phyloP scores from a whole-genome alignment of 495 filamentous ascomycete species.

The Neurospora tetrasperma region DNA sequence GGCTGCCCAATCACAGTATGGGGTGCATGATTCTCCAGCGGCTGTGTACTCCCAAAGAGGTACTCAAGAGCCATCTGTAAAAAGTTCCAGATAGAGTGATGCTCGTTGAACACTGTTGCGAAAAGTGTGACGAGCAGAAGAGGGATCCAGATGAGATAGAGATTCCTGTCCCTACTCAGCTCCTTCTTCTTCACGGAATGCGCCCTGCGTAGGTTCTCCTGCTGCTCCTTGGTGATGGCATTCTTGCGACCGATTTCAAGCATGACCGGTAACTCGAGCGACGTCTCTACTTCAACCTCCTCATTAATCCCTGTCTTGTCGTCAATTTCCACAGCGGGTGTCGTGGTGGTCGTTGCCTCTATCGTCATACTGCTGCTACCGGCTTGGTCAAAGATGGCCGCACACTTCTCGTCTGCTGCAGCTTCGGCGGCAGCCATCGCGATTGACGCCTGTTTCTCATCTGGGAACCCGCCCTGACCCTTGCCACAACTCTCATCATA shows the following conservation, averaged over 20 bases:
- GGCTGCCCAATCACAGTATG: neutral
- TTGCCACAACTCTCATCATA: conserved; percentile 73
- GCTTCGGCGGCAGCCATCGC: conserved; percentile 54
- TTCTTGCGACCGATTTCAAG: conserved; percentile 43
- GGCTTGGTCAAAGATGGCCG: conserved; percentile 42
- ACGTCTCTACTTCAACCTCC: conserved; percentile 10
- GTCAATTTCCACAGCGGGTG: neutral
- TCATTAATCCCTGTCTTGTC: conserved; percentile 5
- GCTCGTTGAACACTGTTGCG: conserved; percentile 14
- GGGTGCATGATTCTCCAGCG: neutral
- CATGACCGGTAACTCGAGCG: conserved; percentile 26
- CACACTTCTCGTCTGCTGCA: conserved; percentile 57
- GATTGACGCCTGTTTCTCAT: conserved; percentile 52
- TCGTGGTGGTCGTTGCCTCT: neutral
- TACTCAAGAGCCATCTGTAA: neutral
- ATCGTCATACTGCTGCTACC: conserved; percentile 19
- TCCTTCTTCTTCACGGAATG: conserved; percentile 68
- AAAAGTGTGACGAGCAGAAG: conserved; percentile 15
- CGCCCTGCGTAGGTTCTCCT: conserved; percentile 58
- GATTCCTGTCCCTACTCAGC: conserved; percentile 61
- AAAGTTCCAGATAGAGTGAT: neutral
- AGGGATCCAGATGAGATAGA: conserved; percentile 67
- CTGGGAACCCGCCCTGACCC: conserved; percentile 24
- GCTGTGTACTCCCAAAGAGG: neutral
- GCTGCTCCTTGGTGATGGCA: conserved; percentile 57